Base-by-base conservation (phyloP, 1,284 basidiomycete species). In the Cutaneotrichosporon cutaneum region DNA sequence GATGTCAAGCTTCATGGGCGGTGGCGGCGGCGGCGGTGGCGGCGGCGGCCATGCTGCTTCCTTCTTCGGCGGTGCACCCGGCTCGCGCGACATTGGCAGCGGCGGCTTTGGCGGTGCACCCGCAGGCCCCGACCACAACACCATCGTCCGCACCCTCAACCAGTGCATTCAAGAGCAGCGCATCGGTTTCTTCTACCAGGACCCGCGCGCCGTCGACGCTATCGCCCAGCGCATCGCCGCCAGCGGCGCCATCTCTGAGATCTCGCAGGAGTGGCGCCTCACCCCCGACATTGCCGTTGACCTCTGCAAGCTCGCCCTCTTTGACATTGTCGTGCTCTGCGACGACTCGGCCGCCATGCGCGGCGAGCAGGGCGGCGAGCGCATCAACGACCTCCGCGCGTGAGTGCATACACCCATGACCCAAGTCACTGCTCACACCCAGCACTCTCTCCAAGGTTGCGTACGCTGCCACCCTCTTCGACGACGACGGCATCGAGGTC, bases 401-500 rank as follows among this genome's bases (percentile, higher is more conserved):
- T 75, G 52, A 63, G 72, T 70, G 3, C 5, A 11, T 35, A 35
- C 27, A 8, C 22, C 18, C n/a, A 9, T 9, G 5, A 10, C 13
- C 3, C 35, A 11, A 9, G 18, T 5, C 13, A 7, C 42, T 22
- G 26, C 60, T 61, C 26, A 58, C 53, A 7, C 44, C 8, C 59
- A 75, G 72, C 62, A 76, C 78, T 45, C 65, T 80, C 52, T 79
- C 72, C 21, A 67, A 76, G 54, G 79, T 81, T 45, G 77, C 80
- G n/a, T 75, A 69, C 58, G 80, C 77, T 3, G 74, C 39, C 16
- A 27, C 48, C 77, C 1, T 51, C 24, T 82, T 82, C 66, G 82
- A 82, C 68, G 68, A 75, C 14, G 82, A 82, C 61, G 82, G 82
- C 48, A 81, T 82, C 62, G 72, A 76, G 62, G 75, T 81, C 55